Percentiles rank a stretch among this genome's conserved stretches.
Evolutionary conservation across 805 yeast species (phyloP).

Genomic region (Yarrowia sp.): DNA sequence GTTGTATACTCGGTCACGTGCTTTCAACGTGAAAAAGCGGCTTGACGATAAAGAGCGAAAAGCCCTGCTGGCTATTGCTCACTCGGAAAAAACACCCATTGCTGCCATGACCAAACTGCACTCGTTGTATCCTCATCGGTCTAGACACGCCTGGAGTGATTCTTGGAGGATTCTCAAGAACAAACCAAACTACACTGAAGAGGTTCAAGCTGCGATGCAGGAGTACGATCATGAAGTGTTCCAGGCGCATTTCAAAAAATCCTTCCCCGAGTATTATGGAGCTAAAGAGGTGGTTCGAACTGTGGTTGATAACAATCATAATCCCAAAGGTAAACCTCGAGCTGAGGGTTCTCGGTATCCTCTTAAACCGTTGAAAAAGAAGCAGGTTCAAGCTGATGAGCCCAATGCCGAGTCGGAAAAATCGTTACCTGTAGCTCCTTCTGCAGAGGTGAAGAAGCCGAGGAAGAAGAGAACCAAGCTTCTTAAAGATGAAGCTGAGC

Average conservation of each 20-base stretch:
- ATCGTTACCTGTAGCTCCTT: neutral
- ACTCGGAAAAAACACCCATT: neutral
- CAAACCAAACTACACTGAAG: neutral
- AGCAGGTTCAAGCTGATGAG: neutral
- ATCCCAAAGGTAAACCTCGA: slow-evolving; percentile 18
- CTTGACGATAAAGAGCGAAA: slow-evolving; percentile 19
- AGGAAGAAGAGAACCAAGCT: neutral
- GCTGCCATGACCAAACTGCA: slow-evolving; percentile 18
- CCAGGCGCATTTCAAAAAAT: neutral
- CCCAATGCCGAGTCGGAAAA: slow-evolving; percentile 17
- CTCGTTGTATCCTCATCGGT: slow-evolving; percentile 12
- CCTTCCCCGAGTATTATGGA: slow-evolving; percentile 19
- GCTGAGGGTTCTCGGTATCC: slow-evolving; percentile 21
- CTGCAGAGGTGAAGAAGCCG: neutral
- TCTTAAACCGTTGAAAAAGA: neutral
- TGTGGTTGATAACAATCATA: slow-evolving; percentile 20
- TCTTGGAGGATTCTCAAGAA: slow-evolving; percentile 9
- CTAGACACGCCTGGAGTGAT: slow-evolving; percentile 22
- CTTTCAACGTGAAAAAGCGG: slow-evolving; percentile 23
- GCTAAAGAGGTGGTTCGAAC: slow-evolving; percentile 25
- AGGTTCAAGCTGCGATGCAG: neutral
- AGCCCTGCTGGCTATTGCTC: neutral
- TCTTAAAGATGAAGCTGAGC: slow-evolving; percentile 7
- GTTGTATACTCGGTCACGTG: slow-evolving; percentile 13
- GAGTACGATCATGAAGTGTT: slow-evolving; percentile 7